Evolutionary conservation across 306 rosid species (phyloP).

Genomic region (Styphnolobium japonicum): DNA sequence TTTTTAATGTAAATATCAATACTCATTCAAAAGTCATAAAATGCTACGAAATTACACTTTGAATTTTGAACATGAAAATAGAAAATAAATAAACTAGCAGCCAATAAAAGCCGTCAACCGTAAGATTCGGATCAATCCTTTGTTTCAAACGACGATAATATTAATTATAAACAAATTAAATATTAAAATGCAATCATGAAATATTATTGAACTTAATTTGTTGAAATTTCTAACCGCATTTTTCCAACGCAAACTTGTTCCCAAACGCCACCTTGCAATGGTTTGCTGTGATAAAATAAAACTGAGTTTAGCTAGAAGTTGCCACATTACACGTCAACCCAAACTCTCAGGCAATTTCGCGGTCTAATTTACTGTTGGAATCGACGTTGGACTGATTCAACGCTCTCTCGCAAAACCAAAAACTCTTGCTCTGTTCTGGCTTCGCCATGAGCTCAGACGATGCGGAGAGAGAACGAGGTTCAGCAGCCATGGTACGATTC

Average conservation of each 20-base stretch:
- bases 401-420: neutral
- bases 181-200: neutral
- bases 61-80: neutral
- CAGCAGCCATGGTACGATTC: slow-evolving; percentile 39
- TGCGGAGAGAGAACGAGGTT: slow-evolving; percentile 25
- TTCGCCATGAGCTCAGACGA: slow-evolving; percentile 44
- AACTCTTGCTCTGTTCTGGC: slow-evolving; percentile 21
- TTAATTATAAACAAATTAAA: neutral
- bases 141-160: neutral
- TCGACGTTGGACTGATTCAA: slow-evolving; percentile 35
- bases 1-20: no score
- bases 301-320: neutral
- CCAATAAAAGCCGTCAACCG: slow-evolving; percentile 1
- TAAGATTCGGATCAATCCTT: slow-evolving; percentile 31
- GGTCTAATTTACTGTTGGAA: neutral
- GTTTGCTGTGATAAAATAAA: neutral
- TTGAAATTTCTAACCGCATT: neutral
- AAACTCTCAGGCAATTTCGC: neutral
- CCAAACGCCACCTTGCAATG: neutral
- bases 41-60: neutral
- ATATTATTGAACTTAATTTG: neutral
- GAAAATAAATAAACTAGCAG: neutral
- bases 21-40: neutral
- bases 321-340: neutral
- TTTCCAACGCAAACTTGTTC: neutral